These are phyloP conservation scores for Pisolithus tinctorius DNA, from an alignment of 768 basidiomycete genomes.

Conservation along the genomic window DNA sequence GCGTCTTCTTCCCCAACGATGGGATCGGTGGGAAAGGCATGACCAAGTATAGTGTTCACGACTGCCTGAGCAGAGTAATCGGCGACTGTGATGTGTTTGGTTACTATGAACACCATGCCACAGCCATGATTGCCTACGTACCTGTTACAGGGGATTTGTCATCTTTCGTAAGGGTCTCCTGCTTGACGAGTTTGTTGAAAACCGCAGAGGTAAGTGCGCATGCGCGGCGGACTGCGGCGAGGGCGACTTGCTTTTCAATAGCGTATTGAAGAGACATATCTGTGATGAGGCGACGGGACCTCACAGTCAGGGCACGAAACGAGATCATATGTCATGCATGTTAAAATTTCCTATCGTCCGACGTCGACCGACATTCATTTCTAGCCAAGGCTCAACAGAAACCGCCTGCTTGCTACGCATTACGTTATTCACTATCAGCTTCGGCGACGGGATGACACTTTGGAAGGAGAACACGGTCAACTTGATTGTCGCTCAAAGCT, in stretches of 20 bases:
- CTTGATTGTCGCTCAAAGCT: no score
- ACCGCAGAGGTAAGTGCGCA: conserved; percentile 79
- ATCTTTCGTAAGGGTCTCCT: conserved; percentile 81
- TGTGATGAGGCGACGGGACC: neutral
- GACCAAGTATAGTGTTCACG: conserved; percentile 70
- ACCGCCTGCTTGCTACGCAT: no score
- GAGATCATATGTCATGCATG: neutral
- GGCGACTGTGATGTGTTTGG: conserved; percentile 50
- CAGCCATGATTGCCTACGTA: conserved; percentile 20
- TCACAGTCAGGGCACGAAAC: neutral
- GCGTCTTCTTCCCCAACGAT: conserved; percentile 97
- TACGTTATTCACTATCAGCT: no score
- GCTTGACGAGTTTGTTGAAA: conserved; percentile 77
- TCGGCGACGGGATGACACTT: no score
- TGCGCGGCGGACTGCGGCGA: conserved; percentile 83
- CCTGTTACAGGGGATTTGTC: conserved; percentile 93
- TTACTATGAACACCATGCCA: no score
- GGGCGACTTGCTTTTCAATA: conserved; percentile 72
- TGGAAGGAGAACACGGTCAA: no score
- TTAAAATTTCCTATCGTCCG: no score
- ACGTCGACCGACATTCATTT: no score
- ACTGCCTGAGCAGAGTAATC: conserved; percentile 94
- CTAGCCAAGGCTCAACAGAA: no score
- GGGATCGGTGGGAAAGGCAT: conserved; percentile 76
- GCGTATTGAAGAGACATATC: conserved; percentile 50